Evolutionary conservation across 805 yeast species (phyloP).

Genomic region (Blastobotrys mokoenaii): DNA sequence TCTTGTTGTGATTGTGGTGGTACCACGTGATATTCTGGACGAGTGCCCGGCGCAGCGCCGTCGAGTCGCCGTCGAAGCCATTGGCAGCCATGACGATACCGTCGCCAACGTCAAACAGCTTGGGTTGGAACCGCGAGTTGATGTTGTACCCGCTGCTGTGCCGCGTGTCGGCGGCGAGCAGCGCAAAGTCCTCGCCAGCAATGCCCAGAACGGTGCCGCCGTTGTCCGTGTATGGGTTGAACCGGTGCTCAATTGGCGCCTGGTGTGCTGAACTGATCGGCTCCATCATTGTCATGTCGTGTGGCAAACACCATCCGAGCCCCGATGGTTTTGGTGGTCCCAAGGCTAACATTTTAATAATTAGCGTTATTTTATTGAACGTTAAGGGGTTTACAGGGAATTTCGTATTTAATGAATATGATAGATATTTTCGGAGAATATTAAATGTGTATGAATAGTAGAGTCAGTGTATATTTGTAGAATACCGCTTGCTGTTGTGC

Average conservation of each 20-base stretch:
- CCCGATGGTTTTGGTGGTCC: neutral
- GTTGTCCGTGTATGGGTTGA: constrained; percentile 88
- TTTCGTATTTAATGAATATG: no score
- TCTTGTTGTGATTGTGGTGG: constrained; percentile 78
- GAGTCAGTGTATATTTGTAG: no score
- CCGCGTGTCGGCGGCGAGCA: constrained; percentile 97
- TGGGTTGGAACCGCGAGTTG: constrained; percentile 87
- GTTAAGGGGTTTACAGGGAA: no score
- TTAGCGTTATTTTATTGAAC: no score
- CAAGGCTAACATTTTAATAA: no score
- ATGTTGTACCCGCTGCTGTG: constrained; percentile 90
- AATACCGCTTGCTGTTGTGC: no score
- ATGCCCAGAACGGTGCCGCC: constrained; percentile 97
- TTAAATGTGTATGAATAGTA: no score
- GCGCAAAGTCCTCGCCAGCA: constrained; percentile 96
- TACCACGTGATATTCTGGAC: constrained; percentile 59
- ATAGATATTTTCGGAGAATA: no score
- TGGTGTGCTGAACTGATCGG: neutral
- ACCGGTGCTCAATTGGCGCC: constrained; percentile 79
- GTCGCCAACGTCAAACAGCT: constrained; percentile 84
- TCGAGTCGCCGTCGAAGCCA: constrained; percentile 95
- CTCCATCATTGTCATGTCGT: neutral
- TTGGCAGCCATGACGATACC: constrained; percentile 81
- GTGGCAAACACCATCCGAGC: no score
- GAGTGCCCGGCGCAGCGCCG: constrained; percentile 71